A percentile compares a stretch with the other conserved stretches of the same genome.
phyloP scores from a whole-genome alignment of 2,329 filamentous ascomycete genomes.

The Penicillium sp. region DNA sequence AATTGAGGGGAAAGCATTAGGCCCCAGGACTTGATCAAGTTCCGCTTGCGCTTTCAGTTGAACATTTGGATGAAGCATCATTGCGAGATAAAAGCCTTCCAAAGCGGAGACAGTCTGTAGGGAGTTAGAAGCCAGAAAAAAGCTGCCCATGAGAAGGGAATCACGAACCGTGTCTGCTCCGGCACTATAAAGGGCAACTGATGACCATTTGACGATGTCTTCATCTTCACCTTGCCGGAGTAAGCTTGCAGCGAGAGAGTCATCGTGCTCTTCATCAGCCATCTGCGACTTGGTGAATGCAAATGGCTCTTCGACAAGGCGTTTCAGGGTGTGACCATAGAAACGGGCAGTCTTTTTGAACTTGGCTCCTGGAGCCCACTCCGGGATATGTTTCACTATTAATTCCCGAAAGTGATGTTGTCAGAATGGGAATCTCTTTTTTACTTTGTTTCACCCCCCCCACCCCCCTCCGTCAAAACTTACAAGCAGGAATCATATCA shows the following conservation, averaged over 20 bases:
- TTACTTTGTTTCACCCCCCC: neutral
- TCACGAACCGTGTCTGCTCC: constrained; percentile 5
- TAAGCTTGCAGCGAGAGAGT: neutral
- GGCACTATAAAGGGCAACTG: neutral
- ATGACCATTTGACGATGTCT: constrained; percentile 1
- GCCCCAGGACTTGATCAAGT: constrained; percentile 17
- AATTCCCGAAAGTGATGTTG: neutral
- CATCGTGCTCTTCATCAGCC: neutral
- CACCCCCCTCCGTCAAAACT: neutral
- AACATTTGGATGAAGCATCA: constrained; percentile 19
- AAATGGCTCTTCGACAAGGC: neutral
- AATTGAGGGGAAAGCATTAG: constrained; percentile 11
- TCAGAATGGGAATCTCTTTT: neutral
- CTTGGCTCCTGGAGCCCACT: constrained; percentile 7
- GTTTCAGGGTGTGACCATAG: neutral
- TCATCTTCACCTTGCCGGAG: neutral
- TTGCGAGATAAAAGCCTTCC: constrained; percentile 17
- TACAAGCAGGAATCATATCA: constrained; percentile 7
- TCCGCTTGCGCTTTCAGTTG: constrained; percentile 20
- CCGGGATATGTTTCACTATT: constrained; percentile 8
- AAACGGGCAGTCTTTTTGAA: constrained; percentile 9
- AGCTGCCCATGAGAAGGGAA: neutral
- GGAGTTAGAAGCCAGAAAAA: neutral
- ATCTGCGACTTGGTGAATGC: constrained; percentile 8
- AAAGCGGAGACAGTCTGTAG: neutral